Evolutionary conservation across 208 protist species (phyloP), one percentile per base, ranked within the genome.

Genomic region (Leishmania tropica): DNA sequence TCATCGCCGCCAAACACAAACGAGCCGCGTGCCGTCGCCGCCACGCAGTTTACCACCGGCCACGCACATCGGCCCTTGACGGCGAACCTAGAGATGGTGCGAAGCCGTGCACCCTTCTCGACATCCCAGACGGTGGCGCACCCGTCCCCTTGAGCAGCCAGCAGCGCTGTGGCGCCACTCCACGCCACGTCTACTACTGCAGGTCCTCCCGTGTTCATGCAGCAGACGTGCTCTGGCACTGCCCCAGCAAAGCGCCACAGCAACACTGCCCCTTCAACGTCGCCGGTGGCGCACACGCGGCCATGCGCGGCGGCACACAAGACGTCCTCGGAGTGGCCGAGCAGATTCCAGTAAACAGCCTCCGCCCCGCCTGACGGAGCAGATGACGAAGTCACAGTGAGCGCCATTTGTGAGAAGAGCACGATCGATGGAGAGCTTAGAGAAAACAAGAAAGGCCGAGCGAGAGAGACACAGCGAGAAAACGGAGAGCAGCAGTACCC

Each of bases 11-110:
- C 94, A 78, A 87, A 94, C 24, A 88, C 76, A 62, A 89, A 81
- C 28, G 35, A 51, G 37, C 79, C 71, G 5, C 81, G 71, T 40
- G 71, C 54, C 13, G 78, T 78, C 3, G 72, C 70, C 0, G 86
- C 76, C 28, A 97, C 76, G 48, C 89, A 84, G 76, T 97, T 97
- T n/a, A 96, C 62, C 7, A 97, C 94, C 6, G 94, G 92, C 92
- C 92, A 97, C 53, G 86, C 75, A 17, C 71, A 81, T n/a, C 88
- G 88, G 21, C 83, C 85, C 56, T 71, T 76, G 45, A 87, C 83
- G n/a, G 84, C 73, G 31, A 79, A 82, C 3, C 93, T 88, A 35
- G 83, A 90, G 17, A 90, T 56, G 2, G 84, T 87, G 0, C 83
- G 67, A 73, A 81, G n/a, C 58, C 67, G 72, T 62, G 75, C 71